These are phyloP conservation scores for Xylaria polymorpha DNA, from an alignment of 2,329 filamentous ascomycete species.

Conservation along the genomic window DNA sequence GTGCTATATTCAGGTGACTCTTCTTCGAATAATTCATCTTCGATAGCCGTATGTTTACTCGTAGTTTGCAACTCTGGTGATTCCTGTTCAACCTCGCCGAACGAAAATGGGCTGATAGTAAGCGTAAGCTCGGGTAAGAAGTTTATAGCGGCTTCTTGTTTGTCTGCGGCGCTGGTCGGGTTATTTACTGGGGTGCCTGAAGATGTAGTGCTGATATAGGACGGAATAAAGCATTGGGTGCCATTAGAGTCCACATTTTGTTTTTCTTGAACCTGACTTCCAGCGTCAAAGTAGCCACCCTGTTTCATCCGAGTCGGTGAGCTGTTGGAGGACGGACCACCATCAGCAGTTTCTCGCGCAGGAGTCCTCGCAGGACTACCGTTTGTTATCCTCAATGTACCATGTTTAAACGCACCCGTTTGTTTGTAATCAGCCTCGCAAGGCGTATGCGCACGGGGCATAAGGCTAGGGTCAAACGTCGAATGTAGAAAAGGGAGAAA, in stretches of 20 bases:
- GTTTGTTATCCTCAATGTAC: slow-evolving; percentile 71
- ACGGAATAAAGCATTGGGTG: slow-evolving; percentile 8
- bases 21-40: slow-evolving; percentile 62
- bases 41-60: slow-evolving; percentile 61
- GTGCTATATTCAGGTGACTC: slow-evolving; percentile 47
- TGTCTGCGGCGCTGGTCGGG: background rate
- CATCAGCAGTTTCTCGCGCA: slow-evolving; percentile 31
- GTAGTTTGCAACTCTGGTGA: slow-evolving; percentile 56
- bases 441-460: slow-evolving; percentile 59
- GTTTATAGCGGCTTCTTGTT: slow-evolving; percentile 15
- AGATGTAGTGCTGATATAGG: background rate
- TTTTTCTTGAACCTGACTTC: slow-evolving; percentile 7
- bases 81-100: slow-evolving; percentile 47
- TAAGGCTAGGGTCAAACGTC: slow-evolving; percentile 41
- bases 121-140: slow-evolving; percentile 48
- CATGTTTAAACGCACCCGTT: slow-evolving; percentile 71
- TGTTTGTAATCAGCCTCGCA: slow-evolving; percentile 69
- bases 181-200: background rate
- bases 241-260: background rate
- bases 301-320: slow-evolving; percentile 2
- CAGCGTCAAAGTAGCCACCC: slow-evolving; percentile 35
- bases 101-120: slow-evolving; percentile 50
- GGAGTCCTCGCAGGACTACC: slow-evolving; percentile 65
- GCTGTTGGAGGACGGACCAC: slow-evolving; percentile 15
- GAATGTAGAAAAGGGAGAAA: slow-evolving; percentile 44